A percentile compares a stretch with the other conserved stretches of the same genome.
Conservation (phyloP, 202 grass and related monocot genomes). For the Setaria italica region DNA sequence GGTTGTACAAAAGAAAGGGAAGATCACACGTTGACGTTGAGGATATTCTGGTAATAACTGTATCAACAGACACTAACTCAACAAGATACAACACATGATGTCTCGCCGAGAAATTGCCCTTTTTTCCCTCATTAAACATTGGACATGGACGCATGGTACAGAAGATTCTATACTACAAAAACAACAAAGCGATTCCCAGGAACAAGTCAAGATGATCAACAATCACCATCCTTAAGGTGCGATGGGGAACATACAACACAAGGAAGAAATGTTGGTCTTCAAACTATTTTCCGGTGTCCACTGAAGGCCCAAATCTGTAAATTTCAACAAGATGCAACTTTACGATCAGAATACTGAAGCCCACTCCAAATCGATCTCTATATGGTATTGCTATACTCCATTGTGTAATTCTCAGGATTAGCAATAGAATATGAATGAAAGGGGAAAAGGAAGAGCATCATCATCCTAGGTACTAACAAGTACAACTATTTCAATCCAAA, state of each 20-base stretch:
- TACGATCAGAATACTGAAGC: constrained; percentile 16
- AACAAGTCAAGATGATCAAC: constrained; percentile 17
- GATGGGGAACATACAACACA: constrained; percentile 38
- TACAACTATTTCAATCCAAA: not conserved
- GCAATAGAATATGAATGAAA: not conserved
- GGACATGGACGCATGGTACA: constrained; percentile 26
- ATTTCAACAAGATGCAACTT: constrained; percentile 20
- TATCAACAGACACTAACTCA: constrained; percentile 38
- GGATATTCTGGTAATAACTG: constrained; percentile 24
- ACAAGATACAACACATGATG: constrained; percentile 4
- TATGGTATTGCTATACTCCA: not conserved
- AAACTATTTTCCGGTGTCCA: constrained; percentile 87
- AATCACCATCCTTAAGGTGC: not conserved
- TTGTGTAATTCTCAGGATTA: not conserved
- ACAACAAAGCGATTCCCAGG: constrained; percentile 30
- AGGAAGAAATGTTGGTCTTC: constrained; percentile 40
- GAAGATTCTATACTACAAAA: constrained; percentile 59
- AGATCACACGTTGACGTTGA: constrained; percentile 10
- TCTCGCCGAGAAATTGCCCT: constrained; percentile 12
- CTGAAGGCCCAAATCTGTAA: constrained; percentile 98
- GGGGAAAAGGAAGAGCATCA: not conserved
- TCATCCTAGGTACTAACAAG: not conserved
- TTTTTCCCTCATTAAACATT: constrained; percentile 5
- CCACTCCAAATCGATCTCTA: not conserved
- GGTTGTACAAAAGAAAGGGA: constrained; percentile 27